Conservation (phyloP, 2,329 filamentous ascomycete species). For the Colletotrichum sp. region DNA sequence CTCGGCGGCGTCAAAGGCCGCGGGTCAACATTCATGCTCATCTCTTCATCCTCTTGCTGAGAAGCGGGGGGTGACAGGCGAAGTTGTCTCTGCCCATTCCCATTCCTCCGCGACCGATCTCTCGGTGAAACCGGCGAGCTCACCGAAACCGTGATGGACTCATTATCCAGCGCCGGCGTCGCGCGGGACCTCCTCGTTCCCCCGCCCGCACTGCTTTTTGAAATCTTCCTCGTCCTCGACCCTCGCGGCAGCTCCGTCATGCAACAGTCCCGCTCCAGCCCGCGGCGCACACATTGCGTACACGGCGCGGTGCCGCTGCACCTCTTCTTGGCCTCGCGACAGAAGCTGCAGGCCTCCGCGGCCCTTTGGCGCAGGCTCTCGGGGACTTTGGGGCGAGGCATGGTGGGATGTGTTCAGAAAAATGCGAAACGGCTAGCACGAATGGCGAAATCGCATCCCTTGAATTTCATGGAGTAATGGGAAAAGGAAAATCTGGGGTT, state of each 20-base stretch:
- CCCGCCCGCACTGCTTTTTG: neutral
- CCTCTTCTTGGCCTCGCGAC: conserved; percentile 55
- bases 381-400: conserved; percentile 52
- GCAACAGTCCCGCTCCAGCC: conserved; percentile 15
- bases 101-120: neutral
- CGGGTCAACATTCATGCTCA: neutral
- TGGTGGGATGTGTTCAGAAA: neutral
- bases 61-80: neutral
- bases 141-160: neutral
- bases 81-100: neutral
- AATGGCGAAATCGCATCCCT: conserved; percentile 37
- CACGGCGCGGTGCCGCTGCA: conserved; percentile 55
- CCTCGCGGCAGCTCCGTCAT: neutral
- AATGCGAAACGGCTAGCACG: neutral
- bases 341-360: conserved; percentile 52
- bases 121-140: neutral
- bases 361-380: conserved; percentile 53
- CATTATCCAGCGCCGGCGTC: neutral
- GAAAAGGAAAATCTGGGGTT: neutral
- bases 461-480: neutral
- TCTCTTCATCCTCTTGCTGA: neutral
- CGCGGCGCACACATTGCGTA: conserved; percentile 48
- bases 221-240: neutral
- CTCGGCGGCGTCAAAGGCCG: neutral
- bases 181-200: neutral